These are phyloP conservation scores for Aspergillus viridinutans DNA, from an alignment of 2,329 filamentous ascomycete species.

Conservation along the genomic window DNA sequence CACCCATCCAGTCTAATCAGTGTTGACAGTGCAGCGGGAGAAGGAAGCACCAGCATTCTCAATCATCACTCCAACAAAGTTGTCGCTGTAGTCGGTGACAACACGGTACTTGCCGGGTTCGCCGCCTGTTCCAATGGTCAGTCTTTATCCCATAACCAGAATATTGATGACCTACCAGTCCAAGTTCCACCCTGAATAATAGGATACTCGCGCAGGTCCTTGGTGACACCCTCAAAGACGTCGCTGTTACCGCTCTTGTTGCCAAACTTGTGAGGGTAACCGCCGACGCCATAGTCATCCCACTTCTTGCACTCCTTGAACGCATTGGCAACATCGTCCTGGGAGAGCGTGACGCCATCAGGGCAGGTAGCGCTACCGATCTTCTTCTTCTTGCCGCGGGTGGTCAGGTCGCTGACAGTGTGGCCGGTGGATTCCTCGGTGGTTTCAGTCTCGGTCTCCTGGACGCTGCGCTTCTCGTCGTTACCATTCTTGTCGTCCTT, in stretches of 20 bases:
- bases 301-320: conserved; percentile 3
- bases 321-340: conserved; percentile 6
- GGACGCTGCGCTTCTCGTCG: neutral
- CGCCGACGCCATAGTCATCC: neutral
- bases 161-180: conserved; percentile 6
- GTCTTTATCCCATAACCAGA: neutral
- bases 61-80: conserved; percentile 11
- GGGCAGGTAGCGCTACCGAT: conserved; percentile 6
- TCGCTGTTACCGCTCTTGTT: neutral
- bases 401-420: conserved; percentile 5
- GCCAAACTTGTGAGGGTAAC: conserved; percentile 1
- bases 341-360: conserved; percentile 6
- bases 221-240: conserved; percentile 7
- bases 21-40: conserved; percentile 6
- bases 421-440: neutral
- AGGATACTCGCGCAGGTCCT: conserved; percentile 8
- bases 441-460: neutral
- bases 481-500: neutral
- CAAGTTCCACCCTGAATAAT: conserved; percentile 6
- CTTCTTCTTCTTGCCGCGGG: conserved; percentile 10
- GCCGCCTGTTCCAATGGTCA: conserved; percentile 7
- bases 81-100: conserved; percentile 10
- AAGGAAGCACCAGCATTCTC: conserved; percentile 7
- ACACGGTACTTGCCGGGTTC: conserved; percentile 8
- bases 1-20: neutral